These are phyloP conservation scores for Aspergillus cejpii DNA, from an alignment of 2,329 filamentous ascomycete genomes.

Conservation along the genomic window DNA sequence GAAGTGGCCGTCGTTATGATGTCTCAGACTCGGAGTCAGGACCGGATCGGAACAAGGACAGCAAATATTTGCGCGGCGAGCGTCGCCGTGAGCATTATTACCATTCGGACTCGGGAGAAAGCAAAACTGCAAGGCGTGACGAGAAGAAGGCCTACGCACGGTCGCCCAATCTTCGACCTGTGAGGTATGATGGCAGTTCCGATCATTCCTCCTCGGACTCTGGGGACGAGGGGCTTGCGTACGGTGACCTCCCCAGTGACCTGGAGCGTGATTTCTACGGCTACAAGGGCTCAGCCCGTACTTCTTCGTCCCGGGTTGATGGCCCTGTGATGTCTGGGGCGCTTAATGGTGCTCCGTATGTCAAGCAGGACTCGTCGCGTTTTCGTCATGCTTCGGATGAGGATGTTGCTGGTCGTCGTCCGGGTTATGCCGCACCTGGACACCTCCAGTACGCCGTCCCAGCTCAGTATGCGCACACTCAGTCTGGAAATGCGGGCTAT, in stretches of 20 bases:
- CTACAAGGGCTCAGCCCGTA: conserved; percentile 7
- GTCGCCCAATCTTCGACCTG: conserved; percentile 18
- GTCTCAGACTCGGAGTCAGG: conserved; percentile 19
- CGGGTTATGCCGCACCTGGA: conserved; percentile 31
- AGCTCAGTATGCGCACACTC: conserved; percentile 12
- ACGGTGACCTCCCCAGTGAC: conserved; percentile 26
- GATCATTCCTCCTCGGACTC: conserved; percentile 27
- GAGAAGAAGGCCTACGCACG: conserved; percentile 10
- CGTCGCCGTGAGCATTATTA: conserved; percentile 22
- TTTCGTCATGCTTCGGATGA: conserved; percentile 9
- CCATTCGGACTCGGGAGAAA: conserved; percentile 22
- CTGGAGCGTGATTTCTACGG: conserved; percentile 15
- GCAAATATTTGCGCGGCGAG: conserved; percentile 15
- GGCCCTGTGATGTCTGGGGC: conserved; percentile 17
- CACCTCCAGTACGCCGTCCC: conserved; percentile 30
- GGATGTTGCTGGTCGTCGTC: conserved; percentile 21
- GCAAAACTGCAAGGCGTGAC: conserved; percentile 9
- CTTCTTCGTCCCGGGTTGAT: conserved; percentile 8
- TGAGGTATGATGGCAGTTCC: conserved; percentile 19
- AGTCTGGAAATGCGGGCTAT: conserved; percentile 3
- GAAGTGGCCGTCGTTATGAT: conserved; percentile 17
- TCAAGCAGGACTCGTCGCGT: conserved; percentile 10
- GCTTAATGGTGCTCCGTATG: conserved; percentile 5
- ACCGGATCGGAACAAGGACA: conserved; percentile 12
- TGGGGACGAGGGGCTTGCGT: conserved; percentile 34